Percentiles rank a stretch among this genome's conserved stretches.
Conservation (phyloP, 768 basidiomycete genomes). For the Boletus patriciae region DNA sequence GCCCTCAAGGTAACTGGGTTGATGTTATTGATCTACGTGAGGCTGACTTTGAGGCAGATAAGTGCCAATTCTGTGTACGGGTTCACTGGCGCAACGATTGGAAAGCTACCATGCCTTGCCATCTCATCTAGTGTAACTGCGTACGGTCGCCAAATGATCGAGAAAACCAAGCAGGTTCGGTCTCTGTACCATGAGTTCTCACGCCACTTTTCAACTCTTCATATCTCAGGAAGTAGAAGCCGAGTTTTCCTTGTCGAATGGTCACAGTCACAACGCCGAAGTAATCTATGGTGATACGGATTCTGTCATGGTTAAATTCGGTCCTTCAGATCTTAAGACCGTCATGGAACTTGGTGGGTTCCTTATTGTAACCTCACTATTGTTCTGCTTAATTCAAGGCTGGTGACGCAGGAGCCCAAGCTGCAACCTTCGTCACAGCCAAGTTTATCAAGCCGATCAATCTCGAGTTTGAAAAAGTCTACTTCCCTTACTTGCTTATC, state of each 20-base stretch:
- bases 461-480: constrained; percentile 98
- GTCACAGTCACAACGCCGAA: constrained; percentile 81
- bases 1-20: constrained; percentile 74
- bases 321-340: constrained; percentile 77
- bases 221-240: constrained; percentile 72
- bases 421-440: constrained; percentile 84
- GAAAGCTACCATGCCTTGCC: constrained; percentile 91
- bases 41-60: constrained; percentile 57
- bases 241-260: constrained; percentile 82
- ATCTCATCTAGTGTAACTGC: constrained; percentile 96
- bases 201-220: background rate
- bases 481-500: constrained; percentile 96
- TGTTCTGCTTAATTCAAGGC: background rate
- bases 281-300: constrained; percentile 99
- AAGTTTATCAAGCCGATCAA: constrained; percentile 97
- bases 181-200: background rate
- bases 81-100: constrained; percentile 96
- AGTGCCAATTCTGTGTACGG: constrained; percentile 99
- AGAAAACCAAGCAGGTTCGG: constrained; percentile 84
- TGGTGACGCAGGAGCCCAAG: constrained; percentile 69
- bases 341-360: constrained; percentile 88
- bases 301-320: constrained; percentile 98
- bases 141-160: constrained; percentile 99
- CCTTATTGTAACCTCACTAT: background rate
- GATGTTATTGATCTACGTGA: background rate